Evolutionary conservation across 257 asterid genomes (phyloP).

Genomic region (Petrea volubilis): DNA sequence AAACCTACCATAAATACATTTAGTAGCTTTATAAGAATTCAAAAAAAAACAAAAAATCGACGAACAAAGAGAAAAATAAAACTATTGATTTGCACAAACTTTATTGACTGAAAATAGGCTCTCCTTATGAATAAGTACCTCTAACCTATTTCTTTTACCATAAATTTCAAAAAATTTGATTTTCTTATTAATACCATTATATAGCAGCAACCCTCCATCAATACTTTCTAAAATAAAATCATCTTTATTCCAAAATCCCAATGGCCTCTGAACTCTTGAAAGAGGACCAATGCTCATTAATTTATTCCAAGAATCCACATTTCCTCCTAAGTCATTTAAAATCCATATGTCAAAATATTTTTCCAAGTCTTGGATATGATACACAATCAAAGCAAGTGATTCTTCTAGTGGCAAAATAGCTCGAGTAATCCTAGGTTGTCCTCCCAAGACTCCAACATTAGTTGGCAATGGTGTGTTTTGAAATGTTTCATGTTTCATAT

Average conservation of each 20-base stretch:
- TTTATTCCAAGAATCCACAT: constrained; percentile 34
- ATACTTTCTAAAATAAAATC: constrained; percentile 44
- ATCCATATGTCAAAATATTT: constrained; percentile 53
- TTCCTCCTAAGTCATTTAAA: constrained; percentile 30
- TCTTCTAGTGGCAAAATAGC: constrained; percentile 43
- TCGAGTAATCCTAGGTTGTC: constrained; percentile 44
- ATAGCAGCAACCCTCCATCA: constrained; percentile 42
- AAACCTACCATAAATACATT: neutral
- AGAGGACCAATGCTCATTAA: constrained; percentile 46
- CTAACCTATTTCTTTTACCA: constrained; percentile 63
- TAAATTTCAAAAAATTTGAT: constrained; percentile 40
- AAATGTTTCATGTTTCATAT: constrained; percentile 36
- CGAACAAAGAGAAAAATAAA: neutral
- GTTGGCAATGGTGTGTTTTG: constrained; percentile 45
- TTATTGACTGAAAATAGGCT: constrained; percentile 36
- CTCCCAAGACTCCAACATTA: constrained; percentile 38
- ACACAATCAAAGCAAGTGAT: constrained; percentile 50
- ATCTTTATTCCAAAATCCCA: constrained; percentile 45
- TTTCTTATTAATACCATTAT: constrained; percentile 13
- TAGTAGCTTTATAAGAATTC: neutral
- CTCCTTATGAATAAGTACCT: constrained; percentile 41
- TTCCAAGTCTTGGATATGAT: constrained; percentile 30
- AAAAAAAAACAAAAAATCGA: neutral
- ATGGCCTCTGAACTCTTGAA: constrained; percentile 49
- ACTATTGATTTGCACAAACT: neutral